Evolutionary conservation across 371 early-diverging fungal genomes (phyloP).

Genomic region (Haplosporangium sp.): DNA sequence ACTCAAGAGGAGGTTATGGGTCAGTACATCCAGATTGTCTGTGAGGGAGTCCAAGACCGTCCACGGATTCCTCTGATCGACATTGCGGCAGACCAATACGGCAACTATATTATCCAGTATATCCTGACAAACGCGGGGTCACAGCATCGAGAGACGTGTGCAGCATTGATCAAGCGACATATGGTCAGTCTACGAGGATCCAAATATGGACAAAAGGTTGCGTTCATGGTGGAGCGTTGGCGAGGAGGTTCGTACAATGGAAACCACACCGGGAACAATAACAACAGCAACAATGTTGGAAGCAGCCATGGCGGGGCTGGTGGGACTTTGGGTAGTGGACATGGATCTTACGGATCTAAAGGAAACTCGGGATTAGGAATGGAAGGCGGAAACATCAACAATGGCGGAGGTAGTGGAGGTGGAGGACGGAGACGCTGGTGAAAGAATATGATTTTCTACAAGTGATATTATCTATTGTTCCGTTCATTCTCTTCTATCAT

Average conservation of each 20-base stretch:
- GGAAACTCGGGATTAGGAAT: conserved; percentile 12
- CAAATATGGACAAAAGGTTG: conserved; percentile 85
- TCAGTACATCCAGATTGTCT: conserved; percentile 48
- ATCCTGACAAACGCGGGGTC: conserved; percentile 72
- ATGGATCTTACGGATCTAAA: conserved; percentile 19
- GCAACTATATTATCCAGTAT: conserved; percentile 79
- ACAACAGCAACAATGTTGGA: neutral
- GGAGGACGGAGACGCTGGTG: conserved; percentile 28
- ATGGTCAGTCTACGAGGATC: conserved; percentile 77
- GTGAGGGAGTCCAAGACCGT: conserved; percentile 41
- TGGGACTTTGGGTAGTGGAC: conserved; percentile 6
- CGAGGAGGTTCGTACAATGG: conserved; percentile 28
- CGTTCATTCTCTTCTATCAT: no score
- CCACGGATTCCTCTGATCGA: conserved; percentile 65
- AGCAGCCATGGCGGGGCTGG: neutral
- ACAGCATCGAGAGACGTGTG: conserved; percentile 69
- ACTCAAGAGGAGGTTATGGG: conserved; percentile 49
- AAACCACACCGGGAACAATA: conserved; percentile 5
- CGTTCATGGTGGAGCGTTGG: conserved; percentile 74
- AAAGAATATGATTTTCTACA: neutral
- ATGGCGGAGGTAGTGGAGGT: conserved; percentile 12
- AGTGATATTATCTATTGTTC: conserved; percentile 4
- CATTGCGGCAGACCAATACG: conserved; percentile 78
- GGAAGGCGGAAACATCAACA: conserved; percentile 13
- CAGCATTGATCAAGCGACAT: conserved; percentile 74